A percentile compares a stretch with the other conserved stretches of the same genome.
Evolutionary conservation across 2,329 filamentous ascomycete genomes (phyloP).

Genomic region (Pseudogymnoascus sp.): DNA sequence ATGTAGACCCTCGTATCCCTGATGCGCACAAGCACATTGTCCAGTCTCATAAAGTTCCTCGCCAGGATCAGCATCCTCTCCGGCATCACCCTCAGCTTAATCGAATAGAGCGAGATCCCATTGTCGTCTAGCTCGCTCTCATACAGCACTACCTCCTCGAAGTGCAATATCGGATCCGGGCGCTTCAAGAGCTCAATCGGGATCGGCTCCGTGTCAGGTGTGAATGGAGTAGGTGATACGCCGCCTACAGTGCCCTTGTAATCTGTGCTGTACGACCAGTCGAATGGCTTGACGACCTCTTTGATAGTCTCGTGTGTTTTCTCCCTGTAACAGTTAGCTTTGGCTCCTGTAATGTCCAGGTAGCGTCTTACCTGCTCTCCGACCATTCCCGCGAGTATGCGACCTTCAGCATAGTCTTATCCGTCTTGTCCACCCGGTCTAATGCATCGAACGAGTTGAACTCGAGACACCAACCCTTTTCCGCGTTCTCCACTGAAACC

Average conservation of each 20-base stretch:
- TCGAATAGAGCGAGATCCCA: slow-evolving; percentile 81
- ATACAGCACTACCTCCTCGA: slow-evolving; percentile 91
- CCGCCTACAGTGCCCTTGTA: slow-evolving; percentile 64
- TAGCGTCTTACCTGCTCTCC: slow-evolving; percentile 32
- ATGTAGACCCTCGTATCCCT: slow-evolving; percentile 88
- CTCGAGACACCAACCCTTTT: slow-evolving; percentile 65
- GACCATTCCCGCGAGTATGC: slow-evolving; percentile 86
- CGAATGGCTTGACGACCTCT: slow-evolving; percentile 90
- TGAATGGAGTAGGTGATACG: slow-evolving; percentile 22
- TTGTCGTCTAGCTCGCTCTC: slow-evolving; percentile 98
- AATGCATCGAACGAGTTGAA: slow-evolving; percentile 86
- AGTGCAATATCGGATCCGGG: slow-evolving; percentile 91
- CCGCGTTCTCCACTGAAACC: slow-evolving; percentile 64
- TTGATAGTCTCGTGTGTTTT: slow-evolving; percentile 79
- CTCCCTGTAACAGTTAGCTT: slow-evolving; percentile 45
- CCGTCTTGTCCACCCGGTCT: slow-evolving; percentile 90
- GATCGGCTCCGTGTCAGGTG: slow-evolving; percentile 42
- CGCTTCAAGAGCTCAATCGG: slow-evolving; percentile 80
- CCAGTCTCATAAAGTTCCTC: slow-evolving; percentile 86
- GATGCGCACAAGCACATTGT: slow-evolving; percentile 80
- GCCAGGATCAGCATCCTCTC: slow-evolving; percentile 75
- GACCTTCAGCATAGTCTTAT: slow-evolving; percentile 82
- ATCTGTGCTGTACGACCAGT: slow-evolving; percentile 93
- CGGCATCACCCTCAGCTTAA: slow-evolving; percentile 91
- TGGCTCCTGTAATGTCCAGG: not conserved